Percentiles rank a stretch among this genome's conserved stretches.
Conservation (phyloP, 176 grass and related monocot genomes). For the Elymus sibiricus region DNA sequence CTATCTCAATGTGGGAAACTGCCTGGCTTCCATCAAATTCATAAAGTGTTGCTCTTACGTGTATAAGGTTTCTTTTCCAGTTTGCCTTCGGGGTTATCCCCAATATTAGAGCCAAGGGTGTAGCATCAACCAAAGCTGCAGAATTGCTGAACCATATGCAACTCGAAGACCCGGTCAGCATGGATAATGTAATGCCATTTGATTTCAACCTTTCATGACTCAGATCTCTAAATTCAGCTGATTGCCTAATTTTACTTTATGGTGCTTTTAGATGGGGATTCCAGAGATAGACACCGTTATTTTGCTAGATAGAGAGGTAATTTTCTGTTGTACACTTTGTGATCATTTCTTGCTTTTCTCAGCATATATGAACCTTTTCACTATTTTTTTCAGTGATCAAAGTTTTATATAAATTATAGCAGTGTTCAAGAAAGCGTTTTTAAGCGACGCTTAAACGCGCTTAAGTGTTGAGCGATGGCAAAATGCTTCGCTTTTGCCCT, state of each 20-base stretch:
- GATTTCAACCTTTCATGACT: constrained; percentile 16
- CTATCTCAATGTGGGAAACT: not conserved
- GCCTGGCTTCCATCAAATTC: not conserved
- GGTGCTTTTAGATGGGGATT: constrained; percentile 61
- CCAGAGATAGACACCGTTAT: constrained; percentile 93
- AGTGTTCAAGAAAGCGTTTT: too few species aligned
- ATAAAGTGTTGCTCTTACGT: not conserved
- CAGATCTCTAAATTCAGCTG: constrained; percentile 3
- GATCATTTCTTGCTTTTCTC: not conserved
- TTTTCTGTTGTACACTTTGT: constrained; percentile 3
- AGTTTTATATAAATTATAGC: not conserved
- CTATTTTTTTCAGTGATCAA: not conserved
- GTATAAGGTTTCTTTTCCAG: constrained; percentile 42
- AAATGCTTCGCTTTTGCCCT: too few species aligned
- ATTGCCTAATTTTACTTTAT: not conserved
- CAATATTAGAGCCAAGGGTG: constrained; percentile 87
- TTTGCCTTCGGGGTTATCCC: constrained; percentile 91
- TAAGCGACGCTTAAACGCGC: too few species aligned
- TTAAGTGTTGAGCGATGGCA: too few species aligned
- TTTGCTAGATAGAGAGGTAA: constrained; percentile 93
- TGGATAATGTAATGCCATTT: constrained; percentile 68
- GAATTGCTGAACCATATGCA: constrained; percentile 91
- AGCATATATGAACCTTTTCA: not conserved
- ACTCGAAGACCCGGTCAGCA: constrained; percentile 86
- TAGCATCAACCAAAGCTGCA: constrained; percentile 74